Evolutionary conservation across 2,329 filamentous ascomycete genomes (phyloP), one percentile per base, ranked within the genome.

Genomic region (Drechmeria coniospora): DNA sequence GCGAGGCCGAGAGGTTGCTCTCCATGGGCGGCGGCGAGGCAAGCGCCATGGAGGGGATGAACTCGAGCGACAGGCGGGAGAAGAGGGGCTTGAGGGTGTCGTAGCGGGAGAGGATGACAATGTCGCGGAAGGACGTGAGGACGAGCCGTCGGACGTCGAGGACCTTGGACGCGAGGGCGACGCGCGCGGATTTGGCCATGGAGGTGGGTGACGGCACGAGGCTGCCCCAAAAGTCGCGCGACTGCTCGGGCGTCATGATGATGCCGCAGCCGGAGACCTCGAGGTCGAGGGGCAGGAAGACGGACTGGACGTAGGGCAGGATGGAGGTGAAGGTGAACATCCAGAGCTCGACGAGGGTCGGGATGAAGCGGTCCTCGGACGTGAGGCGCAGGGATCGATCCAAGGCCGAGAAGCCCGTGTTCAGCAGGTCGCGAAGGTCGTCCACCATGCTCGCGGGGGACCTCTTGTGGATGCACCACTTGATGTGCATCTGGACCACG

Each of bases 301-400:
- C 86, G 1, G 87, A 84, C 56, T 95, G 87, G 42, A 98, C 75
- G 46, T 93, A 95, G 0, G 90, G 90, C 5, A 95, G 56, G 21
- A 95, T 81, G 6, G 72, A 79, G 3, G 83, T 87, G 44, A 94
- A 94, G 0, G 90, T 86, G 25, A 90, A 75, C 33, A 92, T 71
- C 90, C 90, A 98, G 46, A 94, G 74, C 47, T 93, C 83, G 3
- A 94, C 87, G 1, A 98, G 63, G 31, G 83, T 74, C 0, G 83
- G 81, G 14, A 95, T 83, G n/a, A 95, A 68, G 19, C 78, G 71
- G 34, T 93, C 86, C 44, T 95, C 87, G 0, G 82, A 67, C 1
- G 83, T 74, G 25, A 72, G 71, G 27, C 76, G 70, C 12, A 95
- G 59, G 0, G 81, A 86, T 38, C 86, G 79, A 40, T 93, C 87